Conservation (phyloP, 23 red algal species). For the Rhodosorus marinus region DNA sequence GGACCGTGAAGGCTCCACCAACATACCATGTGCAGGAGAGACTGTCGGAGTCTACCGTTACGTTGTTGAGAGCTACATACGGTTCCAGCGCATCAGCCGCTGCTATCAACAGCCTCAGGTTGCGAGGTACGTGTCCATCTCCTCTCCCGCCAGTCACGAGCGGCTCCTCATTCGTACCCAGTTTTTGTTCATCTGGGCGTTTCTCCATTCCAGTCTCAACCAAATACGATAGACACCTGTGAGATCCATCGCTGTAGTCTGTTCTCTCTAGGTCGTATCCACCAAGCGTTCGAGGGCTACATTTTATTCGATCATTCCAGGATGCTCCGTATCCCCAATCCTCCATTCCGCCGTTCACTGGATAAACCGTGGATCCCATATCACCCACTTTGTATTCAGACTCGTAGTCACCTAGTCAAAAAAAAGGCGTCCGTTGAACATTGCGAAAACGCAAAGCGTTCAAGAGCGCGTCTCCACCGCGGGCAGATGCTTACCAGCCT, state of each 20-base stretch:
- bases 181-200: slow-evolving; percentile 21
- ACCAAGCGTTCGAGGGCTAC: slow-evolving; percentile 19
- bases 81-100: slow-evolving; percentile 59
- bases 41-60: not conserved
- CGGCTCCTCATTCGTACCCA: slow-evolving; percentile 31
- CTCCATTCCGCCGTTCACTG: slow-evolving; percentile 80
- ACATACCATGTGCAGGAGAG: too few species aligned
- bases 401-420: slow-evolving; percentile 33
- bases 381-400: slow-evolving; percentile 30
- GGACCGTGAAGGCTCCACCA: too few species aligned
- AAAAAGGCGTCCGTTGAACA: slow-evolving; percentile 15
- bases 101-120: slow-evolving; percentile 49
- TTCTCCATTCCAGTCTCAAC: slow-evolving; percentile 69
- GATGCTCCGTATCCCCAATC: slow-evolving; percentile 97
- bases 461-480: slow-evolving; percentile 38
- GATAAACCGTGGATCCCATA: slow-evolving; percentile 92
- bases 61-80: slow-evolving; percentile 12
- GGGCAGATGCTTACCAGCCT: too few species aligned
- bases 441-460: slow-evolving; percentile 26
- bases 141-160: slow-evolving; percentile 12
- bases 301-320: slow-evolving; percentile 27
- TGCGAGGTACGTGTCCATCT: slow-evolving; percentile 85
- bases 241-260: slow-evolving; percentile 1
- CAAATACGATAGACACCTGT: slow-evolving; percentile 61
- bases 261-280: slow-evolving; percentile 28